These are phyloP conservation scores for Sphagnum contortum DNA, from an alignment of 225 moss, liverwort and hornwort genomes.

Conservation along the genomic window DNA sequence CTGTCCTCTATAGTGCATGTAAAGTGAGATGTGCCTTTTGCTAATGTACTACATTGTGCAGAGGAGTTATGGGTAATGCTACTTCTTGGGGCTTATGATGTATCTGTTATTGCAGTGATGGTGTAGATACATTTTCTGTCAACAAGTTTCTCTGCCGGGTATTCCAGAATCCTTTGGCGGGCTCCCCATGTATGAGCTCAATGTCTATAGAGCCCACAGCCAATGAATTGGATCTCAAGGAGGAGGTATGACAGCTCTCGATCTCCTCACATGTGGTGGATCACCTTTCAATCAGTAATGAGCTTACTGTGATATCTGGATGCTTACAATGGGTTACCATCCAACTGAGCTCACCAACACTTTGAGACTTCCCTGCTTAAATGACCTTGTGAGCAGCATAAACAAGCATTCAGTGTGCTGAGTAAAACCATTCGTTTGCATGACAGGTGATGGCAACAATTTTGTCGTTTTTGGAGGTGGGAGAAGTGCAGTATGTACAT, in stretches of 20 bases:
- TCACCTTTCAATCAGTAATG: too few species aligned
- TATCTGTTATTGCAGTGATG: conserved; percentile 49
- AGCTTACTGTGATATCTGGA: too few species aligned
- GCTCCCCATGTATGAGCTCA: conserved; percentile 39
- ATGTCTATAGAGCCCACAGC: conserved; percentile 63
- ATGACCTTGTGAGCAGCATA: too few species aligned
- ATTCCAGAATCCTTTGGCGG: conserved; percentile 39
- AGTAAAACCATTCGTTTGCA: too few species aligned
- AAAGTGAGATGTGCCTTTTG: neutral
- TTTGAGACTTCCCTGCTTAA: too few species aligned
- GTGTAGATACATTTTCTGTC: conserved; percentile 74
- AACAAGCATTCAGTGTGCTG: too few species aligned
- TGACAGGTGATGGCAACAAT: conserved; percentile 91
- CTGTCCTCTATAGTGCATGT: neutral
- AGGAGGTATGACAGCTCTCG: conserved; percentile 47
- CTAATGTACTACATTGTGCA: neutral
- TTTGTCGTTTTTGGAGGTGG: conserved; percentile 79
- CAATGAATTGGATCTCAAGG: conserved; percentile 81
- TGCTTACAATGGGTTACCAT: too few species aligned
- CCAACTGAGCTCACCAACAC: too few species aligned
- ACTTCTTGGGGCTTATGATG: neutral
- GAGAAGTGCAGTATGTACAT: conserved; percentile 49
- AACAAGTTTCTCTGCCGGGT: conserved; percentile 69
- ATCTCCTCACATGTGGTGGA: too few species aligned
- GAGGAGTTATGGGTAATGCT: neutral